Base-by-base conservation (phyloP, 2,329 filamentous ascomycete genomes). In the Pyrenochaeta sp. region DNA sequence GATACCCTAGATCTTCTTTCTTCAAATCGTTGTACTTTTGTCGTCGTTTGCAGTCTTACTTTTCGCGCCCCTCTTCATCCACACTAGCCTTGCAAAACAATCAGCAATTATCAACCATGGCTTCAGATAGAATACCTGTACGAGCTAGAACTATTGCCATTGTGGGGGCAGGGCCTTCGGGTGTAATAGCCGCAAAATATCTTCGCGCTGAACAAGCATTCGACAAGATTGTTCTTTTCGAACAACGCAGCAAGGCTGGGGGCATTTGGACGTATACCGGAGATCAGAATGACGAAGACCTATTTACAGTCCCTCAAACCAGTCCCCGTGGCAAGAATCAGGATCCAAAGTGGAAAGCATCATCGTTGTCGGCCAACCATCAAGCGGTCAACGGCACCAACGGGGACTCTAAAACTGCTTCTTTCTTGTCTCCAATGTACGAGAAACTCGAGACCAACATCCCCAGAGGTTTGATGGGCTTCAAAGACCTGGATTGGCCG, bases 391-490 rank as follows among this genome's bases (percentile, higher is more conserved):
- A 46, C 27, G 24, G 26, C n/a, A 10, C 17, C 6, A 29, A 40
- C 11, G 29, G 17, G 7, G 6, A 41, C 0, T 24, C 39, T 5
- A 64, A 67, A 20, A 47, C 80, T 1, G 81, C 87, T 5, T 69
- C 84, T 2, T 96, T 93, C 61, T 78, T 89, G n/a, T 90, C 88
- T 13, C 88, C 92, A 3, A 83, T 96, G 72, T 96, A 96, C 69
- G 84, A 90, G 34, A 74, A 80, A 17, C 76, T 96, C 11, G 87
- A 96, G 62, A 91, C 92, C 15, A 97, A 97, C 68, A 91, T 96
- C 34, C 89, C 91, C 0, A 83, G 87, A 46, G 77, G 79, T 0
- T 68, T 96, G 38, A 97, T 97, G 93, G 76, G 79, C 3, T 96
- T 86, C 68, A 86, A 86, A 4, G 88, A 93, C 55, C 74, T 82